Percentiles rank a stretch among this genome's conserved stretches.
These are phyloP conservation scores for Chrysanthemum seticuspe DNA, from an alignment of 129 eudicot species.

Conservation along the genomic window DNA sequence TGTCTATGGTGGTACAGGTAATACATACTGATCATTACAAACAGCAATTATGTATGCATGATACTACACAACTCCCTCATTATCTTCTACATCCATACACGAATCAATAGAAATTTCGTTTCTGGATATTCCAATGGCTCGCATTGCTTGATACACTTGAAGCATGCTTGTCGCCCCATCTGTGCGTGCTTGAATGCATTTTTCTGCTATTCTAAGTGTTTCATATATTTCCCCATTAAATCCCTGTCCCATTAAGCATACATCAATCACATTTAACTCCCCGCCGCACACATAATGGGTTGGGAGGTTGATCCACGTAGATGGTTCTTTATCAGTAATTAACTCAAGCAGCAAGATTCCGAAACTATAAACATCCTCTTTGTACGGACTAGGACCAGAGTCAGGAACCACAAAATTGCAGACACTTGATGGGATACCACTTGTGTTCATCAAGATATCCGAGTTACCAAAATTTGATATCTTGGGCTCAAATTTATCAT, in stretches of 20 bases:
- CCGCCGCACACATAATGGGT: neutral
- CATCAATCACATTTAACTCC: slow-evolving; percentile 6
- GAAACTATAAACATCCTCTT: slow-evolving; percentile 75
- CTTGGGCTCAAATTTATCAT: slow-evolving; percentile 48
- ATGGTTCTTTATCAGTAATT: slow-evolving; percentile 42
- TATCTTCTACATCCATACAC: neutral
- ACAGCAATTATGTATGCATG: neutral
- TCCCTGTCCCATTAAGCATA: slow-evolving; percentile 19
- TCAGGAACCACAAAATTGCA: slow-evolving; percentile 25
- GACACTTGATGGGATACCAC: slow-evolving; percentile 24
- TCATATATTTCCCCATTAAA: slow-evolving; percentile 26
- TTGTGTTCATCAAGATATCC: slow-evolving; percentile 38
- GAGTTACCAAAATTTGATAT: slow-evolving; percentile 55
- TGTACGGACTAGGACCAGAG: slow-evolving; percentile 46
- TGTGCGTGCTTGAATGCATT: slow-evolving; percentile 14
- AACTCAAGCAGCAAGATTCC: slow-evolving; percentile 80
- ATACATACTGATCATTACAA: too few relatives aligned
- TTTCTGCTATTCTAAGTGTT: slow-evolving; percentile 19
- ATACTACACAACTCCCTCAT: neutral
- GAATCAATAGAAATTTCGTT: slow-evolving; percentile 12
- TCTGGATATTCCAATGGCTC: slow-evolving; percentile 29
- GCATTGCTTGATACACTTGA: slow-evolving; percentile 29
- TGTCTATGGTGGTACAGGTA: too few relatives aligned
- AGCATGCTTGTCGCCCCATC: slow-evolving; percentile 25
- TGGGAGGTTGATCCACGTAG: neutral